Evolutionary conservation across 768 basidiomycete species (phyloP), one percentile per base, ranked within the genome.

Genomic region (Suillus tomentosus): DNA sequence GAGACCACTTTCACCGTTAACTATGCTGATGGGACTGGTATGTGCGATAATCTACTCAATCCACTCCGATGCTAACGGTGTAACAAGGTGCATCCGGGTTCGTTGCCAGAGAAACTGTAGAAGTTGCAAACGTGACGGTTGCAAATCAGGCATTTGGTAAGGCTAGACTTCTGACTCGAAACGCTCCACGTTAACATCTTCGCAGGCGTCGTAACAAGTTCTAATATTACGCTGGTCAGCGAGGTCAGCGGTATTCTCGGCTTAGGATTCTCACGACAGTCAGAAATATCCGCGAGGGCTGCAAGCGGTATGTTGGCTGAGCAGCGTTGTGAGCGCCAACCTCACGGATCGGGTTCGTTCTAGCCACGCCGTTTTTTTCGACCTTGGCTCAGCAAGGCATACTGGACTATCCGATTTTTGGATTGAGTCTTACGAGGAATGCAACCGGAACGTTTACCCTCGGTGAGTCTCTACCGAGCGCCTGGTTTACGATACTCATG

Each of bases 341-440:
- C 19, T 36, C 51, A 27, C 65, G 5, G 36, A 51, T 60, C 19
- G 9, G 15, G 7, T 56, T 43, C 48, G 45, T 42, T 65, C 19
- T 47, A 92, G 90, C 88, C 1, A 84, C 85, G 0, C 88, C 92
- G 0, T 90, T 92, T 77, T 81, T 93, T 54, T 78, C 84, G 4
- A 82, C 75, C 24, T 78, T 93, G 58, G 85, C 88, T 9, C 80
- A 87, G 64, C 79, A 83, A 65, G 91, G 90, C 19, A 75, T 82
- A 37, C 75, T 93, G 55, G 84, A 86, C 40, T 94, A 92, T 71
- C 92, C 92, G 1, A 70, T 94, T 10, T 93, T 93, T 68, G 90
- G 88, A n/a, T 68, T 94, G 34, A 87, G 82, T 68, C 76, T 93
- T 66, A 84, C 85, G 1, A 78, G 80, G 51, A 87, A 89, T 69